Base-by-base conservation (phyloP, 2,329 filamentous ascomycete species). In the Trichoderma guizhouense region DNA sequence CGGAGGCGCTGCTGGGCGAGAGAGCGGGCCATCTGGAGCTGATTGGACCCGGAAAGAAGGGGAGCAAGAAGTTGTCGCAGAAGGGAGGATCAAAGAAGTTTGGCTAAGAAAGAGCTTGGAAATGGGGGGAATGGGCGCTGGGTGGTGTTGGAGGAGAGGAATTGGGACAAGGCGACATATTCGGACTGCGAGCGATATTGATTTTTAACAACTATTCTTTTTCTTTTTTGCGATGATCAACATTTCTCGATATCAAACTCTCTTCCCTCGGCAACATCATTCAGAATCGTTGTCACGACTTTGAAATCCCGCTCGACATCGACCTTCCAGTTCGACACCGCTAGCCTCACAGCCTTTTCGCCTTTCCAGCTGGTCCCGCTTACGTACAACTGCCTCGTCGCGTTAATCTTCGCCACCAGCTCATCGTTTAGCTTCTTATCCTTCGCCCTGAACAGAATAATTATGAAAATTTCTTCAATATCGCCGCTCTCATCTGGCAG, bases 241-340 rank as follows among this genome's bases (percentile, higher is more conserved):
- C 61, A 66, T 28, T 74, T 73, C 32, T 73, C 64, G 2, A 79
- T 76, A 15, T 79, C 76, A 71, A 80, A 80, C 43, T 76, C 71
- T 11, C 74, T 74, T 1, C 77, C 78, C 61, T 79, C 75, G 6
- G 83, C 84, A 66, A 90, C 84, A 67, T 81, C 77, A 28, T 84
- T 82, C 76, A 97, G 79, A 3, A 95, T 90, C 6, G 85, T 82
- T 73, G 83, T 86, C 18, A 97, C 87, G n/a, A 93, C 79, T 24
- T 81, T 82, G 72, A 91, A 82, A 78, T 97, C 94, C 72, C 86
- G 85, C 62, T 90, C 85, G 0, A 90, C 85, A 77, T 95, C 86
- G 2, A 93, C 91, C 80, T 88, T 89, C 93, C 94, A 97, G 77
- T 93, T 98, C 51, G 92, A 92, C 55, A 97, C 89, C 0, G 95